Conservation (phyloP, 2,329 filamentous ascomycete genomes). For the Leptographium galeiforme region DNA sequence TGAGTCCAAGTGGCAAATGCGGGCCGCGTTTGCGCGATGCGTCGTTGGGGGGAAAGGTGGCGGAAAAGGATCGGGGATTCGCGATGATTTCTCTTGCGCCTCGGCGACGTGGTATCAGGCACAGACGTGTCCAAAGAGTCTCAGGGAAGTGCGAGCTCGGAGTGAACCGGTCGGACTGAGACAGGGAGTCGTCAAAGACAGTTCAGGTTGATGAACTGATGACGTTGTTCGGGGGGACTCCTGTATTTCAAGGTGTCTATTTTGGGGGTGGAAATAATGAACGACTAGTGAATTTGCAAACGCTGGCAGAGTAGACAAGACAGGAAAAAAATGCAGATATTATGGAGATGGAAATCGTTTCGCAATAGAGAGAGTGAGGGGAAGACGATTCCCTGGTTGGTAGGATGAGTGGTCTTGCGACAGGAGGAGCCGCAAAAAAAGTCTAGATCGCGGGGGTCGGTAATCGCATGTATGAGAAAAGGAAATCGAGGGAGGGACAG, state of each 20-base stretch:
- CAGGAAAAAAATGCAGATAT: conserved; percentile 1
- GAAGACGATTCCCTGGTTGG: not conserved
- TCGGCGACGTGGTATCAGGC: not conserved
- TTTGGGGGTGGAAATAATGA: not conserved
- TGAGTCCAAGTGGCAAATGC: not conserved
- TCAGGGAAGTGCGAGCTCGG: conserved; percentile 3
- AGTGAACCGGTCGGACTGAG: conserved; percentile 7
- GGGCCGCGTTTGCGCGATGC: not conserved
- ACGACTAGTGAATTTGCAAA: not conserved
- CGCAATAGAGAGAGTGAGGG: conserved; percentile 1
- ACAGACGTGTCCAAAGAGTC: not conserved
- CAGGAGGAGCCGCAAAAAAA: conserved; percentile 1
- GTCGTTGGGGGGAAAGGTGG: not conserved
- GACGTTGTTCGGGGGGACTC: not conserved
- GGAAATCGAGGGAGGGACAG: conserved; percentile 11
- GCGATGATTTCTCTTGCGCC: not conserved
- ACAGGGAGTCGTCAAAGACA: not conserved
- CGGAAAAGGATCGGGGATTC: not conserved
- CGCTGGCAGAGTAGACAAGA: not conserved
- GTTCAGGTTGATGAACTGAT: not conserved
- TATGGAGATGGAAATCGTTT: not conserved
- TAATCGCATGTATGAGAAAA: conserved; percentile 5
- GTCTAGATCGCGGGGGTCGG: conserved; percentile 5
- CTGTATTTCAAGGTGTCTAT: not conserved
- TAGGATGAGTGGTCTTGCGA: not conserved